Evolutionary conservation across 495 filamentous ascomycete genomes (phyloP).

Genomic region (Hypoxylon trugodes): DNA sequence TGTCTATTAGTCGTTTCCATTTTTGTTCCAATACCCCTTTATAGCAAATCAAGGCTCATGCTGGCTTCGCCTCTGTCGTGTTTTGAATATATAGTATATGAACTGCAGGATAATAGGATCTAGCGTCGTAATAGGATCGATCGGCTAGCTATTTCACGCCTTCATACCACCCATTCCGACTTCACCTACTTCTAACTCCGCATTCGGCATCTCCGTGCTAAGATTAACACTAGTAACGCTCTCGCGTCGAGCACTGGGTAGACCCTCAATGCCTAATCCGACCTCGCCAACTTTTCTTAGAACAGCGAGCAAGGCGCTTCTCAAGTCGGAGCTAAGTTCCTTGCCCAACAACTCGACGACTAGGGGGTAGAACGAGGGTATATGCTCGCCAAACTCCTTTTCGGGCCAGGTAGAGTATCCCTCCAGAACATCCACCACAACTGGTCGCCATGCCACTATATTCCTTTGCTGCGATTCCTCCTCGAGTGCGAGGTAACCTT

Average conservation of each 20-base stretch:
- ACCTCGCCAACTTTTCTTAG: constrained; percentile 85
- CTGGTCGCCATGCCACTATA: constrained; percentile 94
- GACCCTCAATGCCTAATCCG: constrained; percentile 70
- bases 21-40: constrained; percentile 32
- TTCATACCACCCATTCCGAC: constrained; percentile 36
- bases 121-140: neutral
- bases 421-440: constrained; percentile 97
- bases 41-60: constrained; percentile 17
- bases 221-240: constrained; percentile 46
- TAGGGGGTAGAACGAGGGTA: constrained; percentile 85
- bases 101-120: neutral
- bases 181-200: constrained; percentile 38
- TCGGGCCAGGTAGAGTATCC: constrained; percentile 88
- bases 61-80: neutral
- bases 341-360: constrained; percentile 82
- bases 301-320: constrained; percentile 76
- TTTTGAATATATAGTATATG: neutral
- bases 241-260: constrained; percentile 44
- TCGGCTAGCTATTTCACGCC: constrained; percentile 13
- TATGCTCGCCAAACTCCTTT: constrained; percentile 81
- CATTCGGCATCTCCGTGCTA: constrained; percentile 28
- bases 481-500: constrained; percentile 80
- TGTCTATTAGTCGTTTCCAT: constrained; percentile 31
- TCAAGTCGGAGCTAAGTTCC: constrained; percentile 80
- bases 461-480: constrained; percentile 96